These are phyloP conservation scores for Garcia nutans DNA, from an alignment of 345 rosid genomes.

Conservation along the genomic window DNA sequence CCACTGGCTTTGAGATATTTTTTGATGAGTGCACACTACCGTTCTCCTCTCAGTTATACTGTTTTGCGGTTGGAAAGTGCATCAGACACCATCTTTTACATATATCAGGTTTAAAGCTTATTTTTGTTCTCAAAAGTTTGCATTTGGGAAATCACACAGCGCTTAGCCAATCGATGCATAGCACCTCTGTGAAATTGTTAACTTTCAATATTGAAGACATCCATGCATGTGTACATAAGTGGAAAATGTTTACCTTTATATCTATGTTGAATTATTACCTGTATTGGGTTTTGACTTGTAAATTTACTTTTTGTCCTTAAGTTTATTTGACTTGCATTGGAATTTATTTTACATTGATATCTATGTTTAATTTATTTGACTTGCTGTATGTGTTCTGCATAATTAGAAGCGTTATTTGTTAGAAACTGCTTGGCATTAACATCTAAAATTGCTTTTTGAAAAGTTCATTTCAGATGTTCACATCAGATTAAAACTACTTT, in stretches of 20 bases:
- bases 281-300: neutral
- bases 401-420: neutral
- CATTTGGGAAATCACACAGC: neutral
- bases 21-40: constrained; percentile 77
- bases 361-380: too few species aligned
- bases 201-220: neutral
- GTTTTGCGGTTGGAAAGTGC: constrained; percentile 65
- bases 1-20: constrained; percentile 82
- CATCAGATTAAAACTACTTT: neutral
- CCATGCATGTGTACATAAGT: neutral
- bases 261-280: neutral
- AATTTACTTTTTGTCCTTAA: neutral
- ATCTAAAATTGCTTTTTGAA: too few species aligned
- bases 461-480: neutral
- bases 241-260: neutral
- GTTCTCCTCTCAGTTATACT: constrained; percentile 75
- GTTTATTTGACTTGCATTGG: neutral
- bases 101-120: constrained; percentile 66
- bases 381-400: neutral
- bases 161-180: neutral
- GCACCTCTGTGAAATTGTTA: neutral
- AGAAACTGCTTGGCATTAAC: neutral
- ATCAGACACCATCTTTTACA: constrained; percentile 67
- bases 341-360: too few species aligned
- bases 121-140: neutral